These are phyloP conservation scores for Diplocarpon mali DNA, from an alignment of 2,329 filamentous ascomycete species.

Conservation along the genomic window DNA sequence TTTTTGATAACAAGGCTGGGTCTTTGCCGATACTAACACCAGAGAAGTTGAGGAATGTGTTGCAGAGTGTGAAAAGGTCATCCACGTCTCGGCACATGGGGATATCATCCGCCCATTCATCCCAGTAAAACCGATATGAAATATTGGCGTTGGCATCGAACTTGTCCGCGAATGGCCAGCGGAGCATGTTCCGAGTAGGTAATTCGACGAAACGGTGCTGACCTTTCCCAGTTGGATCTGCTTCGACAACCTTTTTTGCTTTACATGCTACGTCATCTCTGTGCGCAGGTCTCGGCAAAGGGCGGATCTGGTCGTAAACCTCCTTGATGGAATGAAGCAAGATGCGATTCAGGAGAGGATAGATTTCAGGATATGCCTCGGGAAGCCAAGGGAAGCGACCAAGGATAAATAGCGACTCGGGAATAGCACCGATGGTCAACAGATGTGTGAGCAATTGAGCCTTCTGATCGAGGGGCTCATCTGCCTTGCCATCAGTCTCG, in stretches of 20 bases:
- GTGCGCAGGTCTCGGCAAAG: constrained; percentile 4
- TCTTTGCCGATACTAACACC: constrained; percentile 88
- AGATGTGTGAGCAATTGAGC: constrained; percentile 73
- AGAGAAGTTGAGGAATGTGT: constrained; percentile 72
- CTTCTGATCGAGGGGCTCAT: constrained; percentile 80
- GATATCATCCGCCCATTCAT: constrained; percentile 91
- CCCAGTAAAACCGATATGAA: constrained; percentile 91
- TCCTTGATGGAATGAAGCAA: constrained; percentile 72
- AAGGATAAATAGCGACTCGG: constrained; percentile 84
- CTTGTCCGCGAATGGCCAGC: constrained; percentile 78
- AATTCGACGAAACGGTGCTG: constrained; percentile 50
- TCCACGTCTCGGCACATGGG: constrained; percentile 84
- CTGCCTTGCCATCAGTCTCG: constrained; percentile 38
- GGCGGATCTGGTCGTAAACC: constrained; percentile 42
- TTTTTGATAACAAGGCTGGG: constrained; percentile 62
- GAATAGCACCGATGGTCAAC: constrained; percentile 81
- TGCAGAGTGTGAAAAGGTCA: constrained; percentile 79
- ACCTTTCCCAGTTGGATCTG: constrained; percentile 63
- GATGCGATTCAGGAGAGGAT: constrained; percentile 74
- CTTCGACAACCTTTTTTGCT: constrained; percentile 38
- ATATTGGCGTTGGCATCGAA: constrained; percentile 62
- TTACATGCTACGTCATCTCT: constrained; percentile 35
- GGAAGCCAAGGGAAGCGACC: constrained; percentile 89
- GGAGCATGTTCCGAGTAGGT: constrained; percentile 53
- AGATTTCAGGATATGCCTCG: constrained; percentile 72